Percentiles rank a stretch among this genome's conserved stretches.
Conservation (phyloP, 164 flowering plant species). For the Umbilicus rupestris region DNA sequence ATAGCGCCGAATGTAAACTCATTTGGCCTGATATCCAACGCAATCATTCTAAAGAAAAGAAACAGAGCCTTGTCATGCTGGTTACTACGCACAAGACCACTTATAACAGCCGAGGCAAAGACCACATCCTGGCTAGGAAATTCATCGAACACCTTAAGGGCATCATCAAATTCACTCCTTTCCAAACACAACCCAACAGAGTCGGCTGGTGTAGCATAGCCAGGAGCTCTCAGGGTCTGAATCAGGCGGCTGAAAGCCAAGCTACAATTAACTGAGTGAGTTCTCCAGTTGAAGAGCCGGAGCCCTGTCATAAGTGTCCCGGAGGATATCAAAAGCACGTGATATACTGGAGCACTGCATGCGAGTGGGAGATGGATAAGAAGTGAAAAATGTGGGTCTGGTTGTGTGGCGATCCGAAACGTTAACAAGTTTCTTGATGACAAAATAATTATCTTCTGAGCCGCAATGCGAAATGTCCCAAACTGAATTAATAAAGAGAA, state of each 20-base stretch:
- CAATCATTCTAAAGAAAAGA: constrained; percentile 46
- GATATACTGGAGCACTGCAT: too few relatives aligned
- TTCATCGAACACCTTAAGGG: constrained; percentile 42
- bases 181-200: background rate
- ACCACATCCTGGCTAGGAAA: constrained; percentile 35
- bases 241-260: background rate
- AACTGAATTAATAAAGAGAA: too few relatives aligned
- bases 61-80: constrained; percentile 34
- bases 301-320: too few relatives aligned
- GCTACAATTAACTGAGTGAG: too few relatives aligned
- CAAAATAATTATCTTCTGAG: too few relatives aligned
- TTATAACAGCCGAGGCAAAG: constrained; percentile 42
- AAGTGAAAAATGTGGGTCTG: too few relatives aligned
- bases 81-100: constrained; percentile 28
- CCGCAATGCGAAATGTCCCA: too few relatives aligned
- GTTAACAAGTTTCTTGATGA: too few relatives aligned
- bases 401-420: too few relatives aligned
- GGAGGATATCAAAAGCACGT: too few relatives aligned
- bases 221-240: background rate
- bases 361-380: too few relatives aligned
- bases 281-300: too few relatives aligned
- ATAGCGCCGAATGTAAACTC: constrained; percentile 61
- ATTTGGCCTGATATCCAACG: constrained; percentile 39
- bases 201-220: background rate
- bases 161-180: background rate